Conservation (phyloP, 306 rosid genomes). For the Fagus sylvatica region DNA sequence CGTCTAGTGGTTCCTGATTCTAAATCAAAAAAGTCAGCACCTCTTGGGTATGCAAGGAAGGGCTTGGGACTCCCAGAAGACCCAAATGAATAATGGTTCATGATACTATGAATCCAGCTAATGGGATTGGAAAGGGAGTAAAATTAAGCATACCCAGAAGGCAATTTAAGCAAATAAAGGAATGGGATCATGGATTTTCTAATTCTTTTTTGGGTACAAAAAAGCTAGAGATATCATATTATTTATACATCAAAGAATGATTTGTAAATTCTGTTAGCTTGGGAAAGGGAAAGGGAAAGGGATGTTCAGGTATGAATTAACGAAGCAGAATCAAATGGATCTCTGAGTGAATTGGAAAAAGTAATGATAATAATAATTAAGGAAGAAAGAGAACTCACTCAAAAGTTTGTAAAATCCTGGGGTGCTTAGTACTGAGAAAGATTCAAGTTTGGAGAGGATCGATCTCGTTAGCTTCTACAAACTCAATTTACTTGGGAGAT, state of each 20-base stretch:
- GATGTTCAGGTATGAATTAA: background rate
- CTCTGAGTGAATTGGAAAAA: background rate
- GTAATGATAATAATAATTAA: background rate
- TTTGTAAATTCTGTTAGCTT: background rate
- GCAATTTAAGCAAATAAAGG: background rate
- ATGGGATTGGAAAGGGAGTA: slow-evolving; percentile 5
- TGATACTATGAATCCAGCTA: slow-evolving; percentile 24
- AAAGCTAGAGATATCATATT: background rate
- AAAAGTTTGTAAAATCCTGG: background rate
- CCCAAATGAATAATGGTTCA: slow-evolving; percentile 60
- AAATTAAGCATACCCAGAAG: slow-evolving; percentile 12
- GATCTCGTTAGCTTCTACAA: background rate
- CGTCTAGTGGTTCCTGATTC: slow-evolving; percentile 68
- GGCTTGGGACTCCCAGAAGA: slow-evolving; percentile 58
- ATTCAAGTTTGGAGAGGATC: background rate
- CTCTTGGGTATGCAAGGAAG: slow-evolving; percentile 57
- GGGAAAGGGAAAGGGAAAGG: background rate
- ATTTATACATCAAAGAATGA: background rate
- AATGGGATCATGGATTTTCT: slow-evolving; percentile 1
- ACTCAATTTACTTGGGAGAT: background rate
- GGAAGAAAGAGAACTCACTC: slow-evolving; percentile 10
- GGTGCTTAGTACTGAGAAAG: background rate
- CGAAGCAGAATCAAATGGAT: background rate
- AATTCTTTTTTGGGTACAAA: too few relatives aligned
- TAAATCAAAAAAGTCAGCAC: slow-evolving; percentile 62